A percentile compares a stretch with the other conserved stretches of the same genome.
Conservation (phyloP, 148 eudicot species). For the Chenopodium album region DNA sequence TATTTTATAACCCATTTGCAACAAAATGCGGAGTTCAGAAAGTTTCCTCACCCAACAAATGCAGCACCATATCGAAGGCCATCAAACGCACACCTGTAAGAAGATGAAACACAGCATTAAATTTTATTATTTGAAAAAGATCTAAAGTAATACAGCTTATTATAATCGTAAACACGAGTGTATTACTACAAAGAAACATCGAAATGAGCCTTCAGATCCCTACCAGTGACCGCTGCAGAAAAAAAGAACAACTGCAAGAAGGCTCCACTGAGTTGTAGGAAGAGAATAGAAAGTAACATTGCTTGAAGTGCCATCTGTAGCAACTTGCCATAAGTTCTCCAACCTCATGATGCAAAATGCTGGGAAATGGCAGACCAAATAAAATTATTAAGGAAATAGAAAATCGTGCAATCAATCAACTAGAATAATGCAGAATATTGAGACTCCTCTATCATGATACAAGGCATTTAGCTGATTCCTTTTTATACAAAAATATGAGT, state of each 20-base stretch:
- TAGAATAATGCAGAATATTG: background rate
- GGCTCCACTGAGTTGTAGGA: constrained; percentile 89
- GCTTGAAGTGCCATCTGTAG: constrained; percentile 29
- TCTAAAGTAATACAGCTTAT: background rate
- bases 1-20: background rate
- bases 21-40: constrained; percentile 5
- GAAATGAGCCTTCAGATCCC: constrained; percentile 8
- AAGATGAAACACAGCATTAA: background rate
- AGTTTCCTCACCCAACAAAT: constrained; percentile 73
- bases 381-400: background rate
- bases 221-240: constrained; percentile 98
- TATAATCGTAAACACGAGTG: background rate
- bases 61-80: constrained; percentile 96
- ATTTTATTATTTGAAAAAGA: background rate
- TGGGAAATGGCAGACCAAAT: constrained; percentile 25
- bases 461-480: background rate
- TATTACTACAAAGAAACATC: background rate
- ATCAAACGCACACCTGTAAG: constrained; percentile 92
- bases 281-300: constrained; percentile 42
- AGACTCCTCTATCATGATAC: background rate
- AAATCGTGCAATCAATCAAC: background rate
- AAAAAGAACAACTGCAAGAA: constrained; percentile 73
- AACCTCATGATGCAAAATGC: constrained; percentile 76
- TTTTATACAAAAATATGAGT: background rate
- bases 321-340: constrained; percentile 47